Conservation (phyloP, 176 grass and related monocot genomes). For the Raddia guianensis region DNA sequence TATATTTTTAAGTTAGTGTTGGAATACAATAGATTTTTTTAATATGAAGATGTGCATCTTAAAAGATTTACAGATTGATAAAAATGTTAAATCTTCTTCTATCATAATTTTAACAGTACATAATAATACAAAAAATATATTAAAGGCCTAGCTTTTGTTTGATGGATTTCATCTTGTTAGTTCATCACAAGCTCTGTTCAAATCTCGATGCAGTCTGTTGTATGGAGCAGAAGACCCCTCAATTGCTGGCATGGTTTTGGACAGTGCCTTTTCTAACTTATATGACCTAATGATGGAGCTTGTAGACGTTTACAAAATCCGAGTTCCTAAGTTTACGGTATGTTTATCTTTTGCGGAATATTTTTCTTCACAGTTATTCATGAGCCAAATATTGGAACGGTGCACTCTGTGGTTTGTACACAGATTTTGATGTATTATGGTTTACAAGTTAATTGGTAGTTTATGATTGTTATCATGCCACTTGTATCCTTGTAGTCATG, state of each 20-base stretch:
- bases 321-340: conserved; percentile 99
- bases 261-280: conserved; percentile 97
- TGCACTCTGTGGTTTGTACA: conserved; percentile 3
- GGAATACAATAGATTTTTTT: conserved; percentile 13
- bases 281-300: conserved; percentile 99
- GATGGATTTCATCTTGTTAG: conserved; percentile 30
- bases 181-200: conserved; percentile 25
- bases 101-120: background rate
- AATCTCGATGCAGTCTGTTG: conserved; percentile 56
- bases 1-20: conserved; percentile 20
- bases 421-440: background rate
- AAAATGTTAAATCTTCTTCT: background rate
- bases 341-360: conserved; percentile 39
- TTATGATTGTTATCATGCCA: conserved; percentile 18
- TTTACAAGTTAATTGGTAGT: conserved; percentile 18
- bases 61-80: background rate
- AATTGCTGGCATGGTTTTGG: conserved; percentile 97
- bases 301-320: conserved; percentile 98
- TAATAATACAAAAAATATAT: background rate
- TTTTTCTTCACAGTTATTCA: conserved; percentile 7
- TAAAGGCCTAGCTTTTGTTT: conserved; percentile 31
- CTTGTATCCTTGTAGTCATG: conserved; percentile 13
- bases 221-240: conserved; percentile 99
- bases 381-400: conserved; percentile 11
- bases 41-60: background rate